Base-by-base conservation (phyloP, 441 rosid species). In the Melastoma candidum region DNA sequence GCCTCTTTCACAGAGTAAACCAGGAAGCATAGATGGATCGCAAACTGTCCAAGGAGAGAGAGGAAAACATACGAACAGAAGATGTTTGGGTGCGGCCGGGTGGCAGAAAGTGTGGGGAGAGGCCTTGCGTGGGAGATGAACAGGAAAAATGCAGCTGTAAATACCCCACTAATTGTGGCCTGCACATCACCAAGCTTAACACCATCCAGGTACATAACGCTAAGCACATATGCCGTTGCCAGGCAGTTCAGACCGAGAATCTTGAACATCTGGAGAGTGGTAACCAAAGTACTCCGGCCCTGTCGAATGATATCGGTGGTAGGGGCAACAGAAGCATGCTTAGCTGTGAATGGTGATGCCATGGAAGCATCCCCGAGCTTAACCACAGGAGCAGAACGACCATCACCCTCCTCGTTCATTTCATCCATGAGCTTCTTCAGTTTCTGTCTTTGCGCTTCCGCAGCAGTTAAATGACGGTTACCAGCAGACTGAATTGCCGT, bases 331-430 rank as follows among this genome's bases (percentile, higher is more conserved):
- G 97, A 94, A 4, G 97, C 97, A 32, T 89, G 97, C 73, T 94
- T 94, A 1, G 99, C 99, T 11, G 99, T 94, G 68, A 94, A 94
- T 25, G 97, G 99, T 11, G 99, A 94, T 36, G 99, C 99, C 99
- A 94, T 94, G 45, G 99, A 94, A 36, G 99, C 99, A 71, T 94
- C 97, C 1, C 99, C 99, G n/a, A 94, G 97, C 77, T 83, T 94
- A 61, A 94, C 99, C 13, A 94, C 54, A 7, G 99, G 97, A 54
- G 95, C 94, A 44, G 96, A 47, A 47, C 87, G 95, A 57, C 99
- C 95, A 72, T 94, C 99, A 53, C 82, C 74, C 29, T 90, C 99
- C 63, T 66, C 95, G 53, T 94, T 90, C 74, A 90, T 55, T 65
- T 94, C 96, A 54, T 90, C 96, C 97, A 94, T 82, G 68, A 94